These are phyloP conservation scores for Chiua sp. DNA, from an alignment of 1,284 basidiomycete species.

Conservation along the genomic window DNA sequence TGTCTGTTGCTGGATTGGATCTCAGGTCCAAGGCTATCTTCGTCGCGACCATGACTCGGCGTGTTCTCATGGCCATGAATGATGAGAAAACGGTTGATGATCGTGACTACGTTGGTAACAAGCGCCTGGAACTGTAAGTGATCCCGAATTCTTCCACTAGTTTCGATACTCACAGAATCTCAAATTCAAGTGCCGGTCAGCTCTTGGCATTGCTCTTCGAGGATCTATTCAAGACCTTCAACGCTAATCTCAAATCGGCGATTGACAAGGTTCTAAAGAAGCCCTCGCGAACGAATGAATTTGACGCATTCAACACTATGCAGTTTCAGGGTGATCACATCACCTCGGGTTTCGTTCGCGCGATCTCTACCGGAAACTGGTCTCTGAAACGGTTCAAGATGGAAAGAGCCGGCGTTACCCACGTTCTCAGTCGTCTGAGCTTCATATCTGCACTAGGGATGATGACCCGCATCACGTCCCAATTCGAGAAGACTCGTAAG, in stretches of 20 bases:
- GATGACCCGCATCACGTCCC: constrained; percentile 99
- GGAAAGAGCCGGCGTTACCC: constrained; percentile 98
- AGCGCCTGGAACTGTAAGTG: constrained; percentile 93
- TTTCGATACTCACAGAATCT: constrained; percentile 17
- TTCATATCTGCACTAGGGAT: constrained; percentile 99
- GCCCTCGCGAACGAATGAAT: constrained; percentile 93
- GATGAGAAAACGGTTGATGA: constrained; percentile 99
- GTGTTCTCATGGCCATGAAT: constrained; percentile 96
- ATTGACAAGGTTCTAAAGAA: constrained; percentile 99
- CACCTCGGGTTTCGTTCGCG: constrained; percentile 95
- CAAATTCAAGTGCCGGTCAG: constrained; percentile 88
- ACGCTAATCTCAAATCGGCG: constrained; percentile 92
- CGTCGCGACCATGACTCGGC: constrained; percentile 96
- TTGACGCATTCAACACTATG: constrained; percentile 96
- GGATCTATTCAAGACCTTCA: constrained; percentile 99
- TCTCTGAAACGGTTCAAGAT: constrained; percentile 99
- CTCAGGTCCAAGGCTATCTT: constrained; percentile 97
- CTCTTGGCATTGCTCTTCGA: constrained; percentile 96
- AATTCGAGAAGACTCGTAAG: constrained; percentile 99
- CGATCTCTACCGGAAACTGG: constrained; percentile 99
- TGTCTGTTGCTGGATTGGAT: constrained; percentile 91
- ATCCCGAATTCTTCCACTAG: constrained; percentile 1
- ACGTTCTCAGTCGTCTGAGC: constrained; percentile 93
- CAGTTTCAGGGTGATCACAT: constrained; percentile 95
- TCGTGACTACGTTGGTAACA: constrained; percentile 99